Evolutionary conservation across 73 alveolate genomes (phyloP), one percentile per base, ranked within the genome.

Genomic region (Symbiodinium pilosum): DNA sequence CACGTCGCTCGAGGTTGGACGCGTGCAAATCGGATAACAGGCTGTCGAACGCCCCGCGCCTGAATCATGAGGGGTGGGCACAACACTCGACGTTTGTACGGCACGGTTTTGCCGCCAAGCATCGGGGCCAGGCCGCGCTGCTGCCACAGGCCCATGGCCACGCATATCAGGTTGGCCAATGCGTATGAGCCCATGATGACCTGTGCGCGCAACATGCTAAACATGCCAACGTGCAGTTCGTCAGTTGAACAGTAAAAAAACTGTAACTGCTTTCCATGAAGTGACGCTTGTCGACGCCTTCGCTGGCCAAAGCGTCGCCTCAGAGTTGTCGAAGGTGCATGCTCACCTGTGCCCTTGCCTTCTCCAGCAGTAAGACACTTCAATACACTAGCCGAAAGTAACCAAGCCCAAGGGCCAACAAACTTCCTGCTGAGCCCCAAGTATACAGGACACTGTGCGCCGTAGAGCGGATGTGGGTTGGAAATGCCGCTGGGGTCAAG

Each of bases 11-110:
- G 81, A 91, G 40, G 30, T 91, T 69, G 21, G 97, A 91, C 52
- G 97, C 97, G 51, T 91, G 97, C 56, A 91, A 54, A 77, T 91
- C 97, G 44, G 97, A 91, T 42, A 91, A 18, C 54, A 91, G 75
- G 68, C 88, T 69, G 47, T 71, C 87, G 81, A 91, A 91, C 88
- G 97, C 87, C n/a, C 95, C 95, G 24, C 88, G 97, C 97, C 97
- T 91, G 8, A 42, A 16, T 11, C 85, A 36, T 3, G 44, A 5
- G n/a, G 21, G 36, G 21, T 73, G 85, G 11, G 44, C 14, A 34
- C n/a, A 34, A 5, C 24, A 34, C 38, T 21, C 77, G 41, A 12
- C 77, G 3, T 64, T 30, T 6, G n/a, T 4, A 0, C 32, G 7
- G 77, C 38, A 64, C 36, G 39, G 28, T 64, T n/a, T 36, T 64